These are phyloP conservation scores for Phytophthora meadii DNA, from an alignment of 352 stramenopile genomes.

Conservation along the genomic window DNA sequence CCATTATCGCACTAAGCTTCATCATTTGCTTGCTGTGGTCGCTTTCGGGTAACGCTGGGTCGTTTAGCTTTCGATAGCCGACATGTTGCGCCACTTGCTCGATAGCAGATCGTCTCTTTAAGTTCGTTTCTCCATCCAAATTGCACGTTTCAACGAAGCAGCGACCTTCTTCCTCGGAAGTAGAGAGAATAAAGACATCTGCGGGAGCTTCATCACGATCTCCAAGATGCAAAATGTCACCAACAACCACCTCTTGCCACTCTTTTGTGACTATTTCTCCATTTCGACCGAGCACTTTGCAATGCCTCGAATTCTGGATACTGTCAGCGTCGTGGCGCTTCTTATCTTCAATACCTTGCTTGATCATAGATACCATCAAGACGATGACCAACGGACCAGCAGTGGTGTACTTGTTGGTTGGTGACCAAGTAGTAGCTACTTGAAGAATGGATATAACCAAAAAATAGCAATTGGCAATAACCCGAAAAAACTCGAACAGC, in stretches of 20 bases:
- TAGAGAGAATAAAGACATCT: slow-evolving; percentile 76
- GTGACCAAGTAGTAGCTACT: slow-evolving; percentile 67
- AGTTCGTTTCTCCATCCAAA: slow-evolving; percentile 94
- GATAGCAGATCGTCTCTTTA: slow-evolving; percentile 84
- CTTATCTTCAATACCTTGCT: slow-evolving; percentile 82
- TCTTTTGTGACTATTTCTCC: slow-evolving; percentile 57
- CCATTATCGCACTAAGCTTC: slow-evolving; percentile 48
- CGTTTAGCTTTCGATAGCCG: slow-evolving; percentile 67
- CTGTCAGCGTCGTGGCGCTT: slow-evolving; percentile 77
- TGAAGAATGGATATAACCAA: slow-evolving; percentile 94
- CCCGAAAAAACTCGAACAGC: slow-evolving; percentile 94
- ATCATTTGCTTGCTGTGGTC: slow-evolving; percentile 50
- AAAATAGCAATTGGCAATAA: slow-evolving; percentile 97
- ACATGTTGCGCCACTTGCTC: slow-evolving; percentile 62
- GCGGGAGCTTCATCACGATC: slow-evolving; percentile 70
- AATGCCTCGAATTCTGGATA: slow-evolving; percentile 67
- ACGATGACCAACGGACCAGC: slow-evolving; percentile 74
- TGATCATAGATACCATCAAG: slow-evolving; percentile 80
- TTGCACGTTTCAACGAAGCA: slow-evolving; percentile 95
- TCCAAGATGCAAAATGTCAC: slow-evolving; percentile 60
- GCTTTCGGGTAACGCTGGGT: slow-evolving; percentile 45
- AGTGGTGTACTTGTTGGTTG: slow-evolving; percentile 84
- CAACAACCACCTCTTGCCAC: slow-evolving; percentile 83
- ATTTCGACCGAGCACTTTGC: slow-evolving; percentile 45
- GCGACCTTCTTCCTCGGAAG: slow-evolving; percentile 73